These are phyloP conservation scores for Allium sativum DNA, from an alignment of 106 monocot species.

Conservation along the genomic window DNA sequence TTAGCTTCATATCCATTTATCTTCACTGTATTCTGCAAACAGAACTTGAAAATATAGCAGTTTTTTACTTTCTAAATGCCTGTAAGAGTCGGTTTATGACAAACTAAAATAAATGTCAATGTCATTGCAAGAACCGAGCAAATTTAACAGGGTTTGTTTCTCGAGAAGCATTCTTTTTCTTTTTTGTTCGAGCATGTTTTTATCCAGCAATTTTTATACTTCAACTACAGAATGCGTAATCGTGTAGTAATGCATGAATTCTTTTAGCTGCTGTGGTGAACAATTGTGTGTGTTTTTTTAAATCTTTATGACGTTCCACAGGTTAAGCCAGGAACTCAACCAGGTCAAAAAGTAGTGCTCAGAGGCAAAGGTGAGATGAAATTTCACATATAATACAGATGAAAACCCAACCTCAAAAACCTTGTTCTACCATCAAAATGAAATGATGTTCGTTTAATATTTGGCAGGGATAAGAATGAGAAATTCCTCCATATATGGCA, in stretches of 20 bases:
- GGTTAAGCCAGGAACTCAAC: conserved; percentile 93
- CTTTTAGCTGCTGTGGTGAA: not conserved
- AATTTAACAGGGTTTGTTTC: too few relatives aligned
- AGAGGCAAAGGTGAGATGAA: conserved; percentile 75
- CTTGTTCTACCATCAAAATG: not conserved
- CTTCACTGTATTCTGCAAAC: too few relatives aligned
- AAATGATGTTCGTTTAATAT: not conserved
- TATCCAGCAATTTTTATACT: too few relatives aligned
- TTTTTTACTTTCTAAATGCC: too few relatives aligned
- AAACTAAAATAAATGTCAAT: too few relatives aligned
- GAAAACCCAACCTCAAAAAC: not conserved
- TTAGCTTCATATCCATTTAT: conserved; percentile 3
- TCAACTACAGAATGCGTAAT: too few relatives aligned
- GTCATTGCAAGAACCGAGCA: too few relatives aligned
- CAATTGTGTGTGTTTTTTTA: not conserved
- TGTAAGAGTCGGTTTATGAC: too few relatives aligned
- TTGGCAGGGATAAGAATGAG: conserved; percentile 24
- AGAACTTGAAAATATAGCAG: too few relatives aligned
- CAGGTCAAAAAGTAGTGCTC: conserved; percentile 91
- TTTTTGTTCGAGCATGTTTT: not conserved
- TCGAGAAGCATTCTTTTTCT: not conserved
- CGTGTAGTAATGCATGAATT: not conserved
- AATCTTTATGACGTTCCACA: conserved; percentile 16
- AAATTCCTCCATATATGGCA: conserved; percentile 15
- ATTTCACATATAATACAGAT: not conserved